Conservation (phyloP, 352 stramenopile genomes). For the Pythium aquatile region DNA sequence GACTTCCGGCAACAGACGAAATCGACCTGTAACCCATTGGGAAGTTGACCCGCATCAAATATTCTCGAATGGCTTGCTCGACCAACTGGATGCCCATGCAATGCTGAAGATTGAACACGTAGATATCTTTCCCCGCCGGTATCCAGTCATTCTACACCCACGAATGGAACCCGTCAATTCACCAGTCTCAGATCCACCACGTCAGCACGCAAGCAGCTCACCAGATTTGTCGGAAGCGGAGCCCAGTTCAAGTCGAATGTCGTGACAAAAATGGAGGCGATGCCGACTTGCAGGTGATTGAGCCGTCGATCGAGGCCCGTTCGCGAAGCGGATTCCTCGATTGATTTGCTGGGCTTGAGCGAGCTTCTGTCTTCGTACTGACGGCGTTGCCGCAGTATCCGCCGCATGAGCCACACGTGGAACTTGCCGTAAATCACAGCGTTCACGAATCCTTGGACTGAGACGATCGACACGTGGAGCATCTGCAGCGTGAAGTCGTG, state of each 20-base stretch:
- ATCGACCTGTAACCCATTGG: slow-evolving; percentile 80
- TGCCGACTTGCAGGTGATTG: slow-evolving; percentile 35
- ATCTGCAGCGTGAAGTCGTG: slow-evolving; percentile 62
- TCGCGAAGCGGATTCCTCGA: not conserved
- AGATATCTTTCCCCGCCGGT: slow-evolving; percentile 73
- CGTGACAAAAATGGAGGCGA: slow-evolving; percentile 73
- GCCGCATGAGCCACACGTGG: slow-evolving; percentile 44
- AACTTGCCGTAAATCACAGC: slow-evolving; percentile 87
- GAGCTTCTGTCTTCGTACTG: not conserved
- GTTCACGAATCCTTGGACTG: slow-evolving; percentile 81
- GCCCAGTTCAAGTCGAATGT: slow-evolving; percentile 83
- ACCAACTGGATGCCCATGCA: slow-evolving; percentile 62
- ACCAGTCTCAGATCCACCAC: not conserved
- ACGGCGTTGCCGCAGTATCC: not conserved
- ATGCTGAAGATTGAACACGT: slow-evolving; percentile 82
- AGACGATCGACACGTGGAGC: slow-evolving; percentile 72
- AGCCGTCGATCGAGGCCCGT: not conserved
- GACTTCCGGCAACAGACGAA: slow-evolving; percentile 66
- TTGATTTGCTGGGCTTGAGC: not conserved
- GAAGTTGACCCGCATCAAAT: slow-evolving; percentile 77
- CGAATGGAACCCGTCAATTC: not conserved
- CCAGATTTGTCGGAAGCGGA: slow-evolving; percentile 58
- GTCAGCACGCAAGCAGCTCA: slow-evolving; percentile 12
- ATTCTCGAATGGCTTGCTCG: slow-evolving; percentile 63
- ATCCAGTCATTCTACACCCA: slow-evolving; percentile 62